Base-by-base conservation (phyloP, 1,284 basidiomycete genomes). In the Sporisorium iseilematis-ciliati region DNA sequence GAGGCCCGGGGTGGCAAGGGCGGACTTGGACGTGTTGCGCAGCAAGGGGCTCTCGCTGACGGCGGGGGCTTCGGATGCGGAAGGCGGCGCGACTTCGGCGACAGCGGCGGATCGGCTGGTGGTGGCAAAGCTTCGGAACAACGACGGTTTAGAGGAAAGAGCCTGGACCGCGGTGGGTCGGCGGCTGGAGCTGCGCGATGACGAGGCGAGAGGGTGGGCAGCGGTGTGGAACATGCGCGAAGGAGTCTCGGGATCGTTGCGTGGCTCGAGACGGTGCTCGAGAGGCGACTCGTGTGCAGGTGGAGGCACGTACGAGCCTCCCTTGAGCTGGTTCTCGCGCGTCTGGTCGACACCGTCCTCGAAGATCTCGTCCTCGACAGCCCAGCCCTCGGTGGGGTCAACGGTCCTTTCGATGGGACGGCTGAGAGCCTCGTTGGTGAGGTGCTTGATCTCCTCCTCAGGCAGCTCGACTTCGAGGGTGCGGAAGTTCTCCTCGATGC, bases 291-390 rank as follows among this genome's bases (percentile, higher is more conserved):
- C 76, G 61, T 74, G 67, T n/a, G 78, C 72, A 18, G 69, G 66
- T 43, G 76, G 65, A 7, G 73, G 77, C 45, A 75, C 61, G 57
- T 78, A 73, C 10, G 64, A 35, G 43, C 70, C 71, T 11, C 62
- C 64, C 68, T 78, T 80, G 61, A 80, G 70, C 49, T 65, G 58
- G 63, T 76, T 76, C 23, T 79, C 75, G 20, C 77, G 65, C 4
- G 68, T 74, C 68, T 80, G 78, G 57, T 82, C 80, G 31, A 71
- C 41, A 48, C 79, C 77, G 42, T 82, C 80, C 62, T 82, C 80
- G 40, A 82, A 82, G 69, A 82, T 81, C 57, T 80, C 75, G 43
- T 78, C 71, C 57, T 72, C 48, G 11, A 79, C 75, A n/a, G 61
- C 72, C 80, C 80, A 82, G 33, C 59, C 75, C 46, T 77, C 57